Conservation (phyloP, 176 grass and related monocot species). For the Oryza brachyantha region DNA sequence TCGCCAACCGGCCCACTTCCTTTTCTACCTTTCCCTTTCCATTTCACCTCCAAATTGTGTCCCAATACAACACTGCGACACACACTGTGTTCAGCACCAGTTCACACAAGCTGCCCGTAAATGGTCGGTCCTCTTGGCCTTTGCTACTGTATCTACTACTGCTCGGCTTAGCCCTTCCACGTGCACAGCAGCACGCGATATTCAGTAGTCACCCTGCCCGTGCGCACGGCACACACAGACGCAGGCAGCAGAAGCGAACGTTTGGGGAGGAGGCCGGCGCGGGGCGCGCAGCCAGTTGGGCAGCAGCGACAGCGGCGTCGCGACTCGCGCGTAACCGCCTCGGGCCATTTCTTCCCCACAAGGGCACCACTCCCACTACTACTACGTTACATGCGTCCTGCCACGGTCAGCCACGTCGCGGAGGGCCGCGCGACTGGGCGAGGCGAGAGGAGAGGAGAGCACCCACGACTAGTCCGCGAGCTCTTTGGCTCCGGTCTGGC, state of each 20-base stretch:
- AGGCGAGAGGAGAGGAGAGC: background rate
- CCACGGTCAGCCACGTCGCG: background rate
- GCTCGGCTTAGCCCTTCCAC: background rate
- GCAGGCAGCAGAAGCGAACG: slow-evolving; percentile 6
- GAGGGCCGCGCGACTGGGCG: background rate
- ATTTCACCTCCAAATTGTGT: background rate
- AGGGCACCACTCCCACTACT: too few species aligned
- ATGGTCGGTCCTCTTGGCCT: too few species aligned
- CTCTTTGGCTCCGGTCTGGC: background rate
- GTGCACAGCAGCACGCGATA: slow-evolving; percentile 1
- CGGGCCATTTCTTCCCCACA: slow-evolving; percentile 2
- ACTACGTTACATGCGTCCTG: slow-evolving; percentile 21
- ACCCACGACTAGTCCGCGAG: too few species aligned
- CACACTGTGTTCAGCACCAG: background rate
- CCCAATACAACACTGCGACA: background rate
- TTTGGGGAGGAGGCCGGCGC: background rate
- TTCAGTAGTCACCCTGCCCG: background rate
- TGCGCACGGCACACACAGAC: slow-evolving; percentile 1
- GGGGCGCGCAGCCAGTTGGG: background rate
- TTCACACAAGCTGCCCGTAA: background rate
- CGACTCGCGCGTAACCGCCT: background rate
- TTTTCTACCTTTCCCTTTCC: background rate
- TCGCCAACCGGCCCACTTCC: background rate
- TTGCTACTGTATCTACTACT: too few species aligned
- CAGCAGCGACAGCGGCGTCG: background rate